A percentile compares a stretch with the other conserved stretches of the same genome.
Evolutionary conservation across 2,329 filamentous ascomycete species (phyloP).

Genomic region (Emergomyces pasteurianus): DNA sequence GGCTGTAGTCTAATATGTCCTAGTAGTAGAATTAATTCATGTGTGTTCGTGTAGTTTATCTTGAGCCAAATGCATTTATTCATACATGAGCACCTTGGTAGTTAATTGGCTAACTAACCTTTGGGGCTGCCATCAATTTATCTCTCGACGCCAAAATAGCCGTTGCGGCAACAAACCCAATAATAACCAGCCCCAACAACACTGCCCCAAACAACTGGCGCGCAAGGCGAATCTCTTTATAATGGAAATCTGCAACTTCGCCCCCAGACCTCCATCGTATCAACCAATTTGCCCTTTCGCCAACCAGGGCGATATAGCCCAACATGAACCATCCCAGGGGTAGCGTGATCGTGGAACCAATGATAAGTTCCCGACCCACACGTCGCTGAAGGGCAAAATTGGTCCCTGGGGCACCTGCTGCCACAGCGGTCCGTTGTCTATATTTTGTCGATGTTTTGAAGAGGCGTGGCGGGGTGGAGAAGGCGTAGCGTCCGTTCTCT

Average conservation of each 20-base stretch:
- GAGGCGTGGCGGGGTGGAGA: slow-evolving; percentile 10
- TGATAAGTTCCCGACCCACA: slow-evolving; percentile 9
- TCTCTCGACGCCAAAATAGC: neutral
- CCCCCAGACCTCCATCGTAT: slow-evolving; percentile 9
- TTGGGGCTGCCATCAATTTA: neutral
- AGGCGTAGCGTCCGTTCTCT: slow-evolving; percentile 8
- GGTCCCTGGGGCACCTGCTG: neutral
- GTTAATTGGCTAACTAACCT: neutral
- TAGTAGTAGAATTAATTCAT: neutral
- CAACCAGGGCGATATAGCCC: slow-evolving; percentile 7
- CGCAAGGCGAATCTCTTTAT: slow-evolving; percentile 9
- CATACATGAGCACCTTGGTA: neutral
- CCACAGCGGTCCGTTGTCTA: neutral
- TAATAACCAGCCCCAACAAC: slow-evolving; percentile 4
- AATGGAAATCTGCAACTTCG: slow-evolving; percentile 9
- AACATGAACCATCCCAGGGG: slow-evolving; percentile 11
- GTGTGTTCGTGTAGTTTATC: no score
- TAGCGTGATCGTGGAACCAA: slow-evolving; percentile 1
- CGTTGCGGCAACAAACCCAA: slow-evolving; percentile 2
- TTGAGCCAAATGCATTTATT: neutral
- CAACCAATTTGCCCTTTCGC: slow-evolving; percentile 1
- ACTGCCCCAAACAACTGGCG: neutral
- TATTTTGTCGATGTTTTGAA: neutral
- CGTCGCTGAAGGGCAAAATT: slow-evolving; percentile 7
- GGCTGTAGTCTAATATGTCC: neutral